Evolutionary conservation across 352 stramenopile genomes (phyloP), one percentile per base, ranked within the genome.

Genomic region (Phytopythium montanum): DNA sequence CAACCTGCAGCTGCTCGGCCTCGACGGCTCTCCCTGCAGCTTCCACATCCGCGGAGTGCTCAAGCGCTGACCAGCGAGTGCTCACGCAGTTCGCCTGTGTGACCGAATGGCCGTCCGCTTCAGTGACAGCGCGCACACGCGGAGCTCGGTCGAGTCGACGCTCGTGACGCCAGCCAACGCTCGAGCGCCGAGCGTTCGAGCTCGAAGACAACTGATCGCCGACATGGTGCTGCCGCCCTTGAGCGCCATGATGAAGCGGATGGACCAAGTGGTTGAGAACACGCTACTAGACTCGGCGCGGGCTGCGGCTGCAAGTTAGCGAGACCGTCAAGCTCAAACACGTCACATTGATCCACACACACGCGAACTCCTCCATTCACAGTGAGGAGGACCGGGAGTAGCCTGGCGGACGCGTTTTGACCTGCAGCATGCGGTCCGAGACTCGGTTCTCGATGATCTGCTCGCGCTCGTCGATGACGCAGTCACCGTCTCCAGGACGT

Each of bases 391-490:
- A 49, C n/a, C 42, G 42, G 42, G n/a, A 28, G 42, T 49, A 49
- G 3, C 42, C n/a, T 21, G n/a, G 42, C n/a, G 42, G 21, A 10
- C 42, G n/a, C n/a, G n/a, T n/a, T 7, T 21, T 19, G 21, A 28
- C 13, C 42, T 49, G 42, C 42, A 54, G 65, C 54, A 77, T 74
- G 33, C 69, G 62, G 53, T 77, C 69, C 21, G 74, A 60, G 45
- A 77, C 65, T 31, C 49, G 44, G 51, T 77, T 77, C 63, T 77
- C 69, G 18, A 77, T 61, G 55, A 70, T 52, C 46, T 77, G 69
- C 49, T 77, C 69, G 25, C 69, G 69, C 5, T 62, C 66, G 0
- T 74, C 63, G n/a, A 77, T 59, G 45, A 77, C 36, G 69, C 69
- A 51, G 72, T 65, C 6, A 68, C 49, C 41, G 70, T 61, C 0